Evolutionary conservation across 2,329 filamentous ascomycete genomes (phyloP).

Genomic region (Xylariaceae sp.): DNA sequence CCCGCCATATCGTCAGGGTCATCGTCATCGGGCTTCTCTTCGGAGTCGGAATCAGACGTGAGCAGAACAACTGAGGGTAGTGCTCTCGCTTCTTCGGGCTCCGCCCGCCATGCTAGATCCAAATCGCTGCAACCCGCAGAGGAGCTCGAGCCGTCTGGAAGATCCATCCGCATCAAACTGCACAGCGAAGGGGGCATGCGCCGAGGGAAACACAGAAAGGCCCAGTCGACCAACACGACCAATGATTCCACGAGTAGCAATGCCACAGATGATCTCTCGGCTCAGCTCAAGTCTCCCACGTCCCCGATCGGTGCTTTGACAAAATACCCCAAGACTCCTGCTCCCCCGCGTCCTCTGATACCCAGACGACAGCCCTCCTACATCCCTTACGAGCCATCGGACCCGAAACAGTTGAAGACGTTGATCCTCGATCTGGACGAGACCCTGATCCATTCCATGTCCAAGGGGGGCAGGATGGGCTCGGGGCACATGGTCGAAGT

Average conservation of each 20-base stretch:
- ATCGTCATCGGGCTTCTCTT: slow-evolving; percentile 64
- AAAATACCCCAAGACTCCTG: slow-evolving; percentile 85
- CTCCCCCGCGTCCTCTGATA: slow-evolving; percentile 84
- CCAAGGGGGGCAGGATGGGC: slow-evolving; percentile 92
- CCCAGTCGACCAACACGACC: slow-evolving; percentile 48
- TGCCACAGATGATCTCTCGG: slow-evolving; percentile 56
- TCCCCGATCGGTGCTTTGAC: slow-evolving; percentile 76
- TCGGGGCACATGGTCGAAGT: slow-evolving; percentile 99
- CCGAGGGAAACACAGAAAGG: slow-evolving; percentile 69
- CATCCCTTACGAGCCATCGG: slow-evolving; percentile 57
- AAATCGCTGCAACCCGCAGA: slow-evolving; percentile 60
- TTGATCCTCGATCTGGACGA: slow-evolving; percentile 94
- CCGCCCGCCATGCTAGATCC: slow-evolving; percentile 57
- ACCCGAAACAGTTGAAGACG: slow-evolving; percentile 74
- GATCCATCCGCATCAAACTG: slow-evolving; percentile 88
- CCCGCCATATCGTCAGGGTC: slow-evolving; percentile 43
- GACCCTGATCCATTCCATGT: slow-evolving; percentile 96
- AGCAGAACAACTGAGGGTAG: slow-evolving; percentile 33
- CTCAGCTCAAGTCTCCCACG: slow-evolving; percentile 89
- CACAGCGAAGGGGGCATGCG: slow-evolving; percentile 72
- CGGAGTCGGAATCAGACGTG: slow-evolving; percentile 67
- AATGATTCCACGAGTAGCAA: slow-evolving; percentile 43
- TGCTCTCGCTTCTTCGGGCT: slow-evolving; percentile 28
- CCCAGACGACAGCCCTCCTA: slow-evolving; percentile 89
- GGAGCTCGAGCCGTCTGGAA: slow-evolving; percentile 64